Evolutionary conservation across 2,329 filamentous ascomycete species (phyloP), one percentile per base, ranked within the genome.

Genomic region (Colletotrichum paranaense): DNA sequence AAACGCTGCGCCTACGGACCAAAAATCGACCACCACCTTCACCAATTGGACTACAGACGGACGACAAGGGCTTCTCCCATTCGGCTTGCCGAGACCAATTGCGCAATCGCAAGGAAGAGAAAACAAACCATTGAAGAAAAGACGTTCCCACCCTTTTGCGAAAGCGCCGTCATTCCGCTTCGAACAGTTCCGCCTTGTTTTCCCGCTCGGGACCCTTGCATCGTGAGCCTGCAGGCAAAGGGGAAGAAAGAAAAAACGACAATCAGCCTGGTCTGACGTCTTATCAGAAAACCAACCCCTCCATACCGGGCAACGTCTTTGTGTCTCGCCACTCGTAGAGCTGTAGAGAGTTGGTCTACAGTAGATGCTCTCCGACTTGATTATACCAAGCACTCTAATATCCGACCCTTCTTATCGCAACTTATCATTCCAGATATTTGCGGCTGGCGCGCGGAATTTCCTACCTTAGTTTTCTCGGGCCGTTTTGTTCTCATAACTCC

Each of bases 71-170:
- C 65, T 35, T 60, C 12, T 19, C 56, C 26, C 35, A 66, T 69
- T 71, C 35, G 42, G 49, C 57, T 24, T 24, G 71, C 67, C 70
- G 38, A 70, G 66, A 58, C 56, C 30, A 66, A 66, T 73, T 71
- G 71, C 71, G 71, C 71, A 30, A 66, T 71, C 67, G 67, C 62
- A n/a, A 35, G n/a, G 32, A 35, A 38, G 42, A 49, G 19, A 49
- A 49, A 49, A n/a, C 42, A n/a, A 49, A 49, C 19, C 19, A 62
- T 52, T 70, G 67, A 65, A 73, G 70, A 59, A 52, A 38, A 49
- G 8, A 22, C 19, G 19, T n/a, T 30, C 30, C 59, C 64, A 58
- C 38, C 42, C 11, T 22, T 49, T 49, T 49, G 32, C 52, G 42
- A 24, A 14, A 49, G 42, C 49, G n/a, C 38, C 32, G 22, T 49